Conservation (phyloP, 805 yeast genomes). For the Saccharomycopsis schoenii region DNA sequence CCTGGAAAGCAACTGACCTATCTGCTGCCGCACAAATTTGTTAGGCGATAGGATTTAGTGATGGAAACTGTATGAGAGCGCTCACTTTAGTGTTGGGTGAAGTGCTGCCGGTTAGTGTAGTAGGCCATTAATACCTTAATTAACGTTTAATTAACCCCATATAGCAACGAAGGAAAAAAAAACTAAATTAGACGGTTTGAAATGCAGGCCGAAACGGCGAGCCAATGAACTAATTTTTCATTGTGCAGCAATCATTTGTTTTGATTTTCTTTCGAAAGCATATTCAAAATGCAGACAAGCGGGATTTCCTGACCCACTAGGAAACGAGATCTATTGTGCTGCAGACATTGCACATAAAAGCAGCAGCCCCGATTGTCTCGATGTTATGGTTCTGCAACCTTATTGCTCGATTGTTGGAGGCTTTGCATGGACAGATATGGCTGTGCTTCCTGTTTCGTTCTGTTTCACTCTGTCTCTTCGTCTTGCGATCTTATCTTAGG, state of each 20-base stretch:
- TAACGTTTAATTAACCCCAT: background rate
- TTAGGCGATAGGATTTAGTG: too few relatives aligned
- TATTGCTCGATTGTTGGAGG: too few relatives aligned
- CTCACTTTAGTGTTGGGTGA: too few relatives aligned
- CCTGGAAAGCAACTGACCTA: too few relatives aligned
- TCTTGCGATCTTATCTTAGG: too few relatives aligned
- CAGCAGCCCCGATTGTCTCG: too few relatives aligned
- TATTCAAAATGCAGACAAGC: background rate
- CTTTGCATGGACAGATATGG: too few relatives aligned
- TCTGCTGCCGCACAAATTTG: too few relatives aligned
- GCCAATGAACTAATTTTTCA: background rate
- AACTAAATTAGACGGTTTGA: background rate
- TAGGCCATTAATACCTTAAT: background rate
- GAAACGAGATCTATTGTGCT: background rate
- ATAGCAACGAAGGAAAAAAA: background rate
- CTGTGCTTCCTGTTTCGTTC: too few relatives aligned
- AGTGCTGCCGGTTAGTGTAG: background rate
- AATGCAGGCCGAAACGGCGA: background rate
- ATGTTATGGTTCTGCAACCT: too few relatives aligned
- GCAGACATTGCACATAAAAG: background rate
- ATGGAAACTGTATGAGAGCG: too few relatives aligned
- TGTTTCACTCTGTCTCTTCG: background rate
- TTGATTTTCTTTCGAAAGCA: background rate
- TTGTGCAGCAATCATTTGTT: background rate
- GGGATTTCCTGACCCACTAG: background rate